Conservation (phyloP, 495 filamentous ascomycete genomes). For the Aspergillus olivimuriae region DNA sequence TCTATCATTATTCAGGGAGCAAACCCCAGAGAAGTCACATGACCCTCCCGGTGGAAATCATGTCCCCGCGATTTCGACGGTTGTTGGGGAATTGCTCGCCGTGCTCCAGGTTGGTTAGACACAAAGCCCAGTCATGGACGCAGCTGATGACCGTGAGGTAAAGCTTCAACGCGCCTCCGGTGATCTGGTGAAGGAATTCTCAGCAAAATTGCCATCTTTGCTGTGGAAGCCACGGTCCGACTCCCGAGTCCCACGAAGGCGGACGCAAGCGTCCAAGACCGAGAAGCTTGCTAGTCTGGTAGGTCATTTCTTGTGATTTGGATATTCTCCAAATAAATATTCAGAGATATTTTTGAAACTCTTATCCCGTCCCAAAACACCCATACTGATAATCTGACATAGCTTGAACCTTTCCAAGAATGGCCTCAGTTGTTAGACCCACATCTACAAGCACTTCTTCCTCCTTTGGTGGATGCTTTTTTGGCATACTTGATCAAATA, state of each 20-base stretch:
- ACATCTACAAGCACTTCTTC: conserved; percentile 66
- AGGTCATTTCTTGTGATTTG: no score
- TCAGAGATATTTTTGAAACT: no score
- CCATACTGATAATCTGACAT: conserved; percentile 15
- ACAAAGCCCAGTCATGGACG: conserved; percentile 34
- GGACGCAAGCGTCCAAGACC: conserved; percentile 33
- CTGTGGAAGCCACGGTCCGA: conserved; percentile 34
- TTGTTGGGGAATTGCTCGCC: background rate
- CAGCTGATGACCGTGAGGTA: conserved; percentile 57
- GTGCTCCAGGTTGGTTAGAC: background rate
- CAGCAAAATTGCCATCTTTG: conserved; percentile 44
- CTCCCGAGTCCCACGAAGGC: conserved; percentile 32
- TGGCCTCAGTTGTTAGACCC: conserved; percentile 94
- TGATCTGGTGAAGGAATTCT: conserved; percentile 61
- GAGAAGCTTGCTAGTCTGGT: conserved; percentile 39
- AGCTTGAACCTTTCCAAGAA: conserved; percentile 93
- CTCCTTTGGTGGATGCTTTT: conserved; percentile 65
- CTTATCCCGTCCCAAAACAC: background rate
- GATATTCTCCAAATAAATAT: background rate
- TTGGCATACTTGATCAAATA: conserved; percentile 54
- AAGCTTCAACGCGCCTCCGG: conserved; percentile 65
- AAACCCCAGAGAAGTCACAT: conserved; percentile 7
- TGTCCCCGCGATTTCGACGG: conserved; percentile 4
- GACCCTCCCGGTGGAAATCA: conserved; percentile 3
- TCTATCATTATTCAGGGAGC: no score